phyloP scores from a whole-genome alignment of 2,329 filamentous ascomycete genomes.

The Plenodomus lindquistii region DNA sequence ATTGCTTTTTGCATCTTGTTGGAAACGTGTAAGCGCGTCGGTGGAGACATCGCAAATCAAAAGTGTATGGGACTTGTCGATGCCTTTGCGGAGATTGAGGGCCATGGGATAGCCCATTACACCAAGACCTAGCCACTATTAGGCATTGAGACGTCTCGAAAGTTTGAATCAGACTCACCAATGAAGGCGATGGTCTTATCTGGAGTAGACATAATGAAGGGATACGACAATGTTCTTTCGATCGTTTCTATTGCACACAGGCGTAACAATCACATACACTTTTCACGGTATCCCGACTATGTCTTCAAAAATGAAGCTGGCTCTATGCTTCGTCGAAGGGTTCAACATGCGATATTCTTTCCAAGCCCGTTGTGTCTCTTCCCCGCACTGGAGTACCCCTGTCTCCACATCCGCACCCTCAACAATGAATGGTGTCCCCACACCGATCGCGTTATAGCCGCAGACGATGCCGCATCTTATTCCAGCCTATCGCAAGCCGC shows the following conservation, averaged over 20 bases:
- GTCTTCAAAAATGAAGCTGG: neutral
- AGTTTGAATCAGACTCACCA: slow-evolving; percentile 8
- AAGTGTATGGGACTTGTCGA: slow-evolving; percentile 35
- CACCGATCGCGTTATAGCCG: neutral
- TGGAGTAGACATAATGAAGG: slow-evolving; percentile 23
- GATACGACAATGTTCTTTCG: too few relatives aligned
- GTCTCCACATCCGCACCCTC: slow-evolving; percentile 3
- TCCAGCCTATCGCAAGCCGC: neutral
- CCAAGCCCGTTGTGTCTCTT: slow-evolving; percentile 1
- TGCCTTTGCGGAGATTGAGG: slow-evolving; percentile 45
- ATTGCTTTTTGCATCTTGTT: slow-evolving; percentile 38
- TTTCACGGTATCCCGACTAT: too few relatives aligned
- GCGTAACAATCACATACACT: too few relatives aligned
- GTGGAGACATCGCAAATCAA: slow-evolving; percentile 47
- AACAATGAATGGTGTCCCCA: neutral
- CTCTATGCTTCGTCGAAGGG: neutral
- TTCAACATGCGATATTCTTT: neutral
- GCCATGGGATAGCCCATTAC: slow-evolving; percentile 52
- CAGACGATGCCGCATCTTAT: neutral
- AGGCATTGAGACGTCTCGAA: neutral
- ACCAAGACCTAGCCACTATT: slow-evolving; percentile 36
- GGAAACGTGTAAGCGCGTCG: slow-evolving; percentile 44
- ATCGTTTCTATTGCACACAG: too few relatives aligned
- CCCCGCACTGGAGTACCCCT: slow-evolving; percentile 12
- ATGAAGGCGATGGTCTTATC: slow-evolving; percentile 31